Percentiles rank a stretch among this genome's conserved stretches.
Conservation (phyloP, 2,329 filamentous ascomycete species). For the Paecilomyces fulvus region DNA sequence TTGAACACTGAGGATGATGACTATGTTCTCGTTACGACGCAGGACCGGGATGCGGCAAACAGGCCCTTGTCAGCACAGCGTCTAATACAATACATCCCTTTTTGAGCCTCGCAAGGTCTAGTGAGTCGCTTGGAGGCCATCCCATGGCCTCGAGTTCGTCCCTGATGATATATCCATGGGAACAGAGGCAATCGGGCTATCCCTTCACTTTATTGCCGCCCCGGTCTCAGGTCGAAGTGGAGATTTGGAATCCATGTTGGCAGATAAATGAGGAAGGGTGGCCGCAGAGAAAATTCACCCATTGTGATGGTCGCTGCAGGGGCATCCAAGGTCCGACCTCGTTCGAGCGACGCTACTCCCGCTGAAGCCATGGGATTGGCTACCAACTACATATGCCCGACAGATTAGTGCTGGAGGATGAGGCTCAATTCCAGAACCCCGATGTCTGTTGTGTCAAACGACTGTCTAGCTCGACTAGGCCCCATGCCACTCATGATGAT, state of each 20-base stretch:
- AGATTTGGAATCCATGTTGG: background rate
- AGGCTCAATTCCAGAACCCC: background rate
- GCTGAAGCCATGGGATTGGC: background rate
- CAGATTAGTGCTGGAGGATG: background rate
- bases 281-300: background rate
- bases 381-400: background rate
- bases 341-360: background rate
- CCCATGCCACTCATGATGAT: background rate
- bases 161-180: background rate
- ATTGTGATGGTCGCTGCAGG: background rate
- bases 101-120: background rate
- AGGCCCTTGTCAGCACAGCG: background rate
- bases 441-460: background rate
- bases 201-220: too few relatives aligned
- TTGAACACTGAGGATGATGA: background rate
- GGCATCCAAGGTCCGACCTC: background rate
- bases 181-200: background rate
- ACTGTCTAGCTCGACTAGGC: background rate
- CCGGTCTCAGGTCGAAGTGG: background rate
- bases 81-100: background rate
- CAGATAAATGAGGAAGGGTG: background rate
- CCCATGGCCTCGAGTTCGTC: background rate
- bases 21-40: background rate
- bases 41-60: background rate
- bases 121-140: too few relatives aligned